Evolutionary conservation across 768 basidiomycete species (phyloP).

Genomic region (Sarcodon sp.): DNA sequence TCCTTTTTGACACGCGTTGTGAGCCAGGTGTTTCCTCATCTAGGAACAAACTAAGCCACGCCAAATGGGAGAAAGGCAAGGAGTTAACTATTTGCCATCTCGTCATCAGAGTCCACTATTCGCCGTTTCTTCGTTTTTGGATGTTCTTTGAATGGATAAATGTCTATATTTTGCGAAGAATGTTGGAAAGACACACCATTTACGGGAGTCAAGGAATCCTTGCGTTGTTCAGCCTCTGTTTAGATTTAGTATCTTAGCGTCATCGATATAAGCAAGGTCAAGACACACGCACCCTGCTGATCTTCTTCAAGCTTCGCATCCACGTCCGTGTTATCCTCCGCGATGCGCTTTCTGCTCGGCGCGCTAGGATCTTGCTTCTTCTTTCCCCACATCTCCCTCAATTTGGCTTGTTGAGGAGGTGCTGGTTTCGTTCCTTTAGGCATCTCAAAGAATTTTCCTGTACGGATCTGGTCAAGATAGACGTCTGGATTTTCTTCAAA

Average conservation of each 20-base stretch:
- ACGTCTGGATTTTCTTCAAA: background rate
- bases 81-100: conserved; percentile 7
- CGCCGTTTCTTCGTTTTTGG: conserved; percentile 19
- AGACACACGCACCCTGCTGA: background rate
- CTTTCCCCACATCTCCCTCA: conserved; percentile 66
- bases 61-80: background rate
- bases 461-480: background rate
- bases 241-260: background rate
- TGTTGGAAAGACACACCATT: conserved; percentile 1
- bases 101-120: conserved; percentile 21
- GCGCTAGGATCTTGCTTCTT: conserved; percentile 14
- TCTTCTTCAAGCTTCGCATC: conserved; percentile 3
- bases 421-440: conserved; percentile 50
- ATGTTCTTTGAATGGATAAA: background rate
- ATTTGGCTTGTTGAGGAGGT: conserved; percentile 67
- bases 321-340: conserved; percentile 10
- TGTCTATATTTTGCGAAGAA: no score
- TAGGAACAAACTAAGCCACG: background rate
- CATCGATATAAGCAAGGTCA: conserved; percentile 2
- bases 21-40: background rate
- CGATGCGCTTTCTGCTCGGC: conserved; percentile 13
- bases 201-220: conserved; percentile 14
- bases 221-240: conserved; percentile 31
- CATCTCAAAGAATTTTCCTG: conserved; percentile 73
- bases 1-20: background rate